phyloP scores from a whole-genome alignment of 352 stramenopile genomes.

The Sclerospora graminicola region DNA sequence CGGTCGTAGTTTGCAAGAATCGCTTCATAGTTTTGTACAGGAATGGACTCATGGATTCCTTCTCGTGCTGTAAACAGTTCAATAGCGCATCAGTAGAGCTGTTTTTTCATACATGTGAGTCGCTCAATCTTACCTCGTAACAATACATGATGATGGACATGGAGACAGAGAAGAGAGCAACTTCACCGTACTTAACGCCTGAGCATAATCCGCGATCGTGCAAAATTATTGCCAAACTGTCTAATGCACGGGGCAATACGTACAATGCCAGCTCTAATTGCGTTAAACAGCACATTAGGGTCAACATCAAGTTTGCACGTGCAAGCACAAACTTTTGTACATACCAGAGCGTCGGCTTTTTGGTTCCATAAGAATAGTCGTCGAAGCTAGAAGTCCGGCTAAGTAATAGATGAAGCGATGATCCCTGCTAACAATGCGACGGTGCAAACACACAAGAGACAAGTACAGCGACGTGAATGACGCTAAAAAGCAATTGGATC shows the following conservation, averaged over 20 bases:
- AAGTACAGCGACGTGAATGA: constrained; percentile 70
- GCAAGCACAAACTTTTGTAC: neutral
- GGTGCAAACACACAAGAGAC: constrained; percentile 50
- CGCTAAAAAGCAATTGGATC: constrained; percentile 67
- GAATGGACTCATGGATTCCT: constrained; percentile 51
- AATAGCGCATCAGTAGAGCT: constrained; percentile 1
- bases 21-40: constrained; percentile 60
- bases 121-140: constrained; percentile 48
- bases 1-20: constrained; percentile 58
- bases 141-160: constrained; percentile 81
- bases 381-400: constrained; percentile 45
- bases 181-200: constrained; percentile 59
- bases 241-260: constrained; percentile 59
- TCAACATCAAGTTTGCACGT: constrained; percentile 1
- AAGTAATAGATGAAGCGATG: constrained; percentile 74
- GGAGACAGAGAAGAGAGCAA: constrained; percentile 63
- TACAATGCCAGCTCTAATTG: constrained; percentile 64
- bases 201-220: constrained; percentile 54
- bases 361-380: constrained; percentile 65
- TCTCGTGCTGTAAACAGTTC: constrained; percentile 37
- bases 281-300: neutral
- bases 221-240: constrained; percentile 71
- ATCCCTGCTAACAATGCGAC: constrained; percentile 39
- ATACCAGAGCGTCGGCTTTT: constrained; percentile 72
- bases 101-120: neutral